Base-by-base conservation (phyloP, 495 filamentous ascomycete genomes). In the Thermochaetoides thermophila region DNA sequence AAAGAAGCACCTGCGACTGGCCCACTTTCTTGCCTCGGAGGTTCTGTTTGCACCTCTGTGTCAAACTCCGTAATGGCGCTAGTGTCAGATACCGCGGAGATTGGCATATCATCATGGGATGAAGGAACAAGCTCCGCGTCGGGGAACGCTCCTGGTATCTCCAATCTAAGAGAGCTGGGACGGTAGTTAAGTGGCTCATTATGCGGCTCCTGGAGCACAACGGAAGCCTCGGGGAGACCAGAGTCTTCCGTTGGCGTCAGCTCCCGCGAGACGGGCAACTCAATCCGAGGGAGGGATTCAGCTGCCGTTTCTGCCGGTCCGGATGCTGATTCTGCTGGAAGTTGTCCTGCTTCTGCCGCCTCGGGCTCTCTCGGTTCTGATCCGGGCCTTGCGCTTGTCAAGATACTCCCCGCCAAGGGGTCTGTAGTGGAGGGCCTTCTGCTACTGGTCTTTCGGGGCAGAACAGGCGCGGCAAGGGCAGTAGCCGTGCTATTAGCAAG, bases 11-110 rank as follows among this genome's bases (percentile, higher is more conserved):
- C n/a, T n/a, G n/a, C n/a, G n/a, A n/a, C n/a, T n/a, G n/a, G n/a
- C n/a, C n/a, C n/a, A n/a, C n/a, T n/a, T n/a, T n/a, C n/a, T n/a
- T 39, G 29, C 17, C 17, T 45, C 14, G 34, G 30, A 2, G 71
- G 54, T n/a, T 76, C 72, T 3, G 63, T 67, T 45, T 83, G 78
- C 25, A 73, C 71, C 31, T 84, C 79, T 19, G 63, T 66, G 35
- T 84, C 80, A 43, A 83, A 78, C 38, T 72, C 66, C 5, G 74
- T 81, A n/a, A 66, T 65, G 29, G 68, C 71, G 13, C 70, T 68
- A 6, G 64, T 68, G n/a, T 49, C 57, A 7, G 80, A 68, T 12
- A 67, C 42, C 5, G 67, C 61, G 10, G 65, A 70, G 25, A 52
- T 52, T 9, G 69, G 69, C 1, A 52, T 44, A 31, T 67, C 59